Conservation (phyloP, 129 eudicot genomes). For the Flaveria robusta region DNA sequence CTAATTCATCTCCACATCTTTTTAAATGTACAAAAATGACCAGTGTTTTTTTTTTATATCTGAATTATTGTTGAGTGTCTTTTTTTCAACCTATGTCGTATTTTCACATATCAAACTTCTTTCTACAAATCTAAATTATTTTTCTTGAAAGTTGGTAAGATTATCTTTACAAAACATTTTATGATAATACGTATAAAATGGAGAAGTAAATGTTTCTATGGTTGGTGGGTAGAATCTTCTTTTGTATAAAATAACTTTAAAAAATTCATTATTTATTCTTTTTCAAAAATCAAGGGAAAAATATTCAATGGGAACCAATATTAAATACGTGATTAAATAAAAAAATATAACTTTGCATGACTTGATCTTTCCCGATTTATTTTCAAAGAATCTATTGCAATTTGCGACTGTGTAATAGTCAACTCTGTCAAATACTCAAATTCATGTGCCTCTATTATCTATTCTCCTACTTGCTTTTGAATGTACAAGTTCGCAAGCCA, state of each 20-base stretch:
- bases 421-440: slow-evolving; percentile 11
- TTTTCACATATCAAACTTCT: too few species aligned
- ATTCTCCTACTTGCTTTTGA: slow-evolving; percentile 16
- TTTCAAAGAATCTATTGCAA: slow-evolving; percentile 17
- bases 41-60: too few species aligned
- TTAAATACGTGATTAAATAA: slow-evolving; percentile 1
- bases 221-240: background rate
- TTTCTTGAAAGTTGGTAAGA: too few species aligned
- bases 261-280: too few species aligned
- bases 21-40: too few species aligned
- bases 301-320: background rate
- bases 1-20: too few species aligned
- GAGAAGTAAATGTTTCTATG: too few species aligned
- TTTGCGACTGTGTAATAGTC: slow-evolving; percentile 10
- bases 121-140: too few species aligned
- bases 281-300: background rate
- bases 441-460: background rate
- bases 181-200: background rate
- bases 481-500: slow-evolving; percentile 24
- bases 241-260: too few species aligned
- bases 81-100: too few species aligned
- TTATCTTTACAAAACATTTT: too few species aligned
- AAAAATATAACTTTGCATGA: slow-evolving; percentile 3
- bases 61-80: too few species aligned
- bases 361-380: slow-evolving; percentile 19